These are phyloP conservation scores for Blastobotrys peoriensis DNA, from an alignment of 805 yeast species.

Conservation along the genomic window DNA sequence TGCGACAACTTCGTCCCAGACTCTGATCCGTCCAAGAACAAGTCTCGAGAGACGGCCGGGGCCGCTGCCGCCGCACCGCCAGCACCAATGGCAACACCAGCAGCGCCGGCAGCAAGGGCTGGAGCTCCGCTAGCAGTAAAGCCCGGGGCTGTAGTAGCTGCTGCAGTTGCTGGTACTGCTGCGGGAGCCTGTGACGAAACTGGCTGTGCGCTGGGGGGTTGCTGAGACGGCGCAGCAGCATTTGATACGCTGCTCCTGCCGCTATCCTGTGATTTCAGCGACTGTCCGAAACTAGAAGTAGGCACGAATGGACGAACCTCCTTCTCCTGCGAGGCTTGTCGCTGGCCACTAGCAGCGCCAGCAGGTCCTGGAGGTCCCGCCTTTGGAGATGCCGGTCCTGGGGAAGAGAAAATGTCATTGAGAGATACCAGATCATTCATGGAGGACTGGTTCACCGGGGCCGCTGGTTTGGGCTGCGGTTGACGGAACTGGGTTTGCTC, in stretches of 20 bases:
- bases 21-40: slow-evolving; percentile 51
- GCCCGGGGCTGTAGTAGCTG: slow-evolving; percentile 30
- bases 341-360: slow-evolving; percentile 3
- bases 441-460: slow-evolving; percentile 19
- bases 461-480: slow-evolving; percentile 8
- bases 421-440: slow-evolving; percentile 36
- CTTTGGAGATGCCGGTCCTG: slow-evolving; percentile 24
- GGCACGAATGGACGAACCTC: slow-evolving; percentile 54
- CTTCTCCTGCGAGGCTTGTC: slow-evolving; percentile 16
- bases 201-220: slow-evolving; percentile 5
- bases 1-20: slow-evolving; percentile 63
- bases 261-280: slow-evolving; percentile 39
- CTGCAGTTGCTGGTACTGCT: slow-evolving; percentile 20
- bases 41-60: slow-evolving; percentile 35
- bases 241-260: slow-evolving; percentile 16
- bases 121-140: slow-evolving; percentile 19
- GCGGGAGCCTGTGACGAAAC: too few species aligned
- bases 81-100: slow-evolving; percentile 15
- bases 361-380: slow-evolving; percentile 28
- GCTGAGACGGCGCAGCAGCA: slow-evolving; percentile 2
- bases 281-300: slow-evolving; percentile 80
- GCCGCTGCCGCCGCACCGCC: too few species aligned
- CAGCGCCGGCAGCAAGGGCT: slow-evolving; percentile 20
- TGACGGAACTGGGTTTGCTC: slow-evolving; percentile 8
- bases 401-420: slow-evolving; percentile 48